Base-by-base conservation (phyloP, 2,329 filamentous ascomycete genomes). In the Myriosclerotinia scirpicola region DNA sequence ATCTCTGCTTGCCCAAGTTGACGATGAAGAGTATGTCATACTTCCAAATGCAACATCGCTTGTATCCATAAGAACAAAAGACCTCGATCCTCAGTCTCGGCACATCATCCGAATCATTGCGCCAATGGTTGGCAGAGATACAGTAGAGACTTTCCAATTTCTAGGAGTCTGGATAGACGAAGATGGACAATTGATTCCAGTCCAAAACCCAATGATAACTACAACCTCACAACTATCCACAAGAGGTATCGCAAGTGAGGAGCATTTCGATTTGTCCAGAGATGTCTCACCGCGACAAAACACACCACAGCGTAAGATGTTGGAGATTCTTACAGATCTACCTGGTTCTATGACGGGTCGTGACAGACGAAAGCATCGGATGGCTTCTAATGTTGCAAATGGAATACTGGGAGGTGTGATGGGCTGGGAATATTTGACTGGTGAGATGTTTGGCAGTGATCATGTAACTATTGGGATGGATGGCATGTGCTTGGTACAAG, bases 341-440 rank as follows among this genome's bases (percentile, higher is more conserved):
- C 71, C 71, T 9, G 74, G 73, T 30, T 75, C 70, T 7, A 65
- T 70, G 54, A 64, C 70, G 46, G 67, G 68, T 15, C 60, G 64
- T 42, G 53, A 67, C 22, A 69, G 52, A 54, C 38, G 62, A 20
- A 70, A 54, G 26, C 52, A 67, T 40, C 58, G n/a, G 11, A 14
- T 68, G 36, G 67, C 42, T 42, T 50, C 52, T 12, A 65, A 67
- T 20, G 64, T 59, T 20, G 64, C 61, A 38, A 68, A 63, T 40
- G 62, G 67, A 42, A 71, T 73, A 53, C 65, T 74, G 5, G 62
- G 69, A 11, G 71, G 72, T 30, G 71, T 73, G 1, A 75, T 73
- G 68, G 76, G 76, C 5, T 78, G 76, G 76, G 76, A 77, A 59
- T 78, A 75, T 64, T 58, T 78, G 42, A 70, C 78, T 1, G 76